Conservation (phyloP, 768 basidiomycete genomes). For the Pleurotus citrinopileatus region DNA sequence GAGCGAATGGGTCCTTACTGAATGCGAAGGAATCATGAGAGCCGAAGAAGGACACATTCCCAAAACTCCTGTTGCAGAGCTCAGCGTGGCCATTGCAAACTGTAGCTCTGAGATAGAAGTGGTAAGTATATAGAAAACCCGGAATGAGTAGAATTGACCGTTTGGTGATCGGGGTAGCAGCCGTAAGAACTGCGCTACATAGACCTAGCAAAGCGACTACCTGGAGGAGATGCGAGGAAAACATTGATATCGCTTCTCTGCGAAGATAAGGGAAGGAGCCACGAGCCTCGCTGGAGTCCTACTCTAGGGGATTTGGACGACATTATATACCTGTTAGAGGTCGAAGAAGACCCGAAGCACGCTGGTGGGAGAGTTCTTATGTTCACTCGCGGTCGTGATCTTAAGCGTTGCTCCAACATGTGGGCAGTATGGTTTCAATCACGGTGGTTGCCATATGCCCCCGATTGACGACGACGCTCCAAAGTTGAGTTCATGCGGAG, state of each 20-base stretch:
- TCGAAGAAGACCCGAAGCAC: not conserved
- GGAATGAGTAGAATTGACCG: not conserved
- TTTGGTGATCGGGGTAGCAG: not conserved
- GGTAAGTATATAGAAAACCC: not conserved
- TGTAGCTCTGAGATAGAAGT: conserved; percentile 27
- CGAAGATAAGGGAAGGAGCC: not conserved
- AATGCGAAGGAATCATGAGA: conserved; percentile 58
- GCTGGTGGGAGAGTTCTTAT: not conserved
- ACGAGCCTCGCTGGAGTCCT: not conserved
- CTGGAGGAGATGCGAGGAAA: not conserved
- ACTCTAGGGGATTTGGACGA: no score
- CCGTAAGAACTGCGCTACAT: not conserved
- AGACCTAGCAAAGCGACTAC: not conserved
- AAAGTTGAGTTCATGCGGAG: not conserved
- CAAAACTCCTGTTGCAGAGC: conserved; percentile 56
- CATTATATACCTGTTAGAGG: not conserved
- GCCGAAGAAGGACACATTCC: conserved; percentile 45
- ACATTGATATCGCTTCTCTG: not conserved
- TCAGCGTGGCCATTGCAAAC: conserved; percentile 68
- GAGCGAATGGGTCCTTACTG: conserved; percentile 41
- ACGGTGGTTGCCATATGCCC: not conserved
- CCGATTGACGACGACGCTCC: not conserved
- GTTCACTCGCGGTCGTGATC: not conserved
- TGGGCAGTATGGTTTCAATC: not conserved
- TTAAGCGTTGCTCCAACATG: not conserved